Percentiles rank a stretch among this genome's conserved stretches.
Conservation (phyloP, 495 filamentous ascomycete species). For the Tuber calosporum region DNA sequence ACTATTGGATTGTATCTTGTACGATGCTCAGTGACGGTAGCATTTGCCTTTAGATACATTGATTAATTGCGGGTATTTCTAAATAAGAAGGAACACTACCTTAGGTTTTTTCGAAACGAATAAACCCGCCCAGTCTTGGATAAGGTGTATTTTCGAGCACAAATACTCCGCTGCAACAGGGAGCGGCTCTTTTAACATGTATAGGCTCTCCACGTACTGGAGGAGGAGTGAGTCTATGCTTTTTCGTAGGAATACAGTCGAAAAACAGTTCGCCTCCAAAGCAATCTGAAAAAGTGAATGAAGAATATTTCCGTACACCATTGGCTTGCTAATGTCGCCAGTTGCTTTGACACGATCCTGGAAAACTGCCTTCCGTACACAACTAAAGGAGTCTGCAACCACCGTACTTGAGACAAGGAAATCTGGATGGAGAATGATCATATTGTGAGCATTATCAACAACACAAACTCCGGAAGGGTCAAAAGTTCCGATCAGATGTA, state of each 20-base stretch:
- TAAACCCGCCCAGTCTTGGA: conserved; percentile 72
- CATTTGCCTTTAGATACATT: conserved; percentile 50
- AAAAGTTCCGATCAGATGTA: conserved; percentile 82
- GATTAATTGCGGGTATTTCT: conserved; percentile 30
- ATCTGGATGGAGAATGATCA: conserved; percentile 90
- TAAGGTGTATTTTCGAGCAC: conserved; percentile 64
- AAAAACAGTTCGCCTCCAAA: conserved; percentile 76
- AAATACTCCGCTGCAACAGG: conserved; percentile 67
- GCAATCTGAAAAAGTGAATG: conserved; percentile 94
- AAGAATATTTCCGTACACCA: conserved; percentile 83
- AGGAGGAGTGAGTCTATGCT: conserved; percentile 59
- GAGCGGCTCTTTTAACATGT: conserved; percentile 68
- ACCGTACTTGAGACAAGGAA: conserved; percentile 90
- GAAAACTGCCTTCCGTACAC: conserved; percentile 78
- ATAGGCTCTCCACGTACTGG: conserved; percentile 75
- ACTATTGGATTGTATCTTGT: conserved; percentile 61
- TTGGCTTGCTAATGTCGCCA: conserved; percentile 62
- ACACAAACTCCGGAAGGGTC: conserved; percentile 59
- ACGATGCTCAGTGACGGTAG: conserved; percentile 70
- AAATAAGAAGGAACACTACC: conserved; percentile 46
- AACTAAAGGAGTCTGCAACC: conserved; percentile 86
- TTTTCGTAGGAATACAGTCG: conserved; percentile 54
- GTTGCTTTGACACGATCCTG: conserved; percentile 89
- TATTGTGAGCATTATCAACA: conserved; percentile 66
- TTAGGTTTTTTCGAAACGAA: conserved; percentile 69